Evolutionary conservation across 2,329 filamentous ascomycete species (phyloP).

Genomic region (Magnaporthiopsis rhizophila): DNA sequence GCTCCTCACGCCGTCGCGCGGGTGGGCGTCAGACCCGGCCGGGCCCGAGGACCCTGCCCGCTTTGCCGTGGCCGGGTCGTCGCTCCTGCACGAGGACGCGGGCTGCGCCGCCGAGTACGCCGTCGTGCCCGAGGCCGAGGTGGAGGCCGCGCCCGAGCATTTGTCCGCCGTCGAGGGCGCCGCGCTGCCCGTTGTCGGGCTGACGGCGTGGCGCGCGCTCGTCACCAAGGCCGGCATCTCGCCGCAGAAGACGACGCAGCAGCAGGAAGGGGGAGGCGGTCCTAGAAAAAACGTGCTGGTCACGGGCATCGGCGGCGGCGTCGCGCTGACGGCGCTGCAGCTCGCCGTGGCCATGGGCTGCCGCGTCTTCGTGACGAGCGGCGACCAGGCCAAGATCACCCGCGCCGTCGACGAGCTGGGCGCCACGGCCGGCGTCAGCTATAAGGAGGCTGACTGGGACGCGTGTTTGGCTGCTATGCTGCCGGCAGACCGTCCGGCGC

Average conservation of each 20-base stretch:
- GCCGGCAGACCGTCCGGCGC: constrained; percentile 54
- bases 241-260: neutral
- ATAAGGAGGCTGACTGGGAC: constrained; percentile 75
- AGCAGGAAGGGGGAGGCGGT: constrained; percentile 29
- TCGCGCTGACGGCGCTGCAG: constrained; percentile 72
- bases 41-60: constrained; percentile 59
- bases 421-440: constrained; percentile 73
- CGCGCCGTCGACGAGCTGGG: constrained; percentile 61
- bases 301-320: constrained; percentile 88
- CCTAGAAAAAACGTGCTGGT: constrained; percentile 69
- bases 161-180: constrained; percentile 68
- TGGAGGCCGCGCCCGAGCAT: constrained; percentile 70
- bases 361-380: constrained; percentile 75
- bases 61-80: constrained; percentile 63
- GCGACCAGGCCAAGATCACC: constrained; percentile 65
- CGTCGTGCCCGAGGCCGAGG: constrained; percentile 59
- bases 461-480: constrained; percentile 59
- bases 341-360: constrained; percentile 70
- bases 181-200: constrained; percentile 72
- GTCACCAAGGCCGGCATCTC: constrained; percentile 59
- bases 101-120: constrained; percentile 73
- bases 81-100: constrained; percentile 46
- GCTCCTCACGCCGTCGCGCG: constrained; percentile 67
- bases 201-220: constrained; percentile 84
- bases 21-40: constrained; percentile 64